Evolutionary conservation across 495 filamentous ascomycete genomes (phyloP), one percentile per base, ranked within the genome.

Genomic region (Xylaria scruposa): DNA sequence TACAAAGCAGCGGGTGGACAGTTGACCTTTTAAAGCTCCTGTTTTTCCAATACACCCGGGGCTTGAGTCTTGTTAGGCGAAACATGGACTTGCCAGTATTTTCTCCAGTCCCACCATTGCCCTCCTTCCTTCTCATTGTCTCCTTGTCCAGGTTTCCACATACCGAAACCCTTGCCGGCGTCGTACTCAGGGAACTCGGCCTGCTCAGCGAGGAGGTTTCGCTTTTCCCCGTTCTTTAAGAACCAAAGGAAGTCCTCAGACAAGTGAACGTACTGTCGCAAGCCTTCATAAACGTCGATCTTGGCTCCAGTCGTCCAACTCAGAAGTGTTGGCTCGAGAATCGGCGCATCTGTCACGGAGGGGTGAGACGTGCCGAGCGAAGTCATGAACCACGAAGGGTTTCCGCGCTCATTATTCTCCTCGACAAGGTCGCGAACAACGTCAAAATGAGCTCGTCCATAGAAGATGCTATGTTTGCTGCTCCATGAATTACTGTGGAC

Each of bases 401-500:
- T 76, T 0, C 79, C 79, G 17, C 82, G 72, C 49, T 65, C 26
- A 29, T 76, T 78, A 51, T 80, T 81, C n/a, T 78, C 79, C 47
- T 78, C 76, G 13, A 83, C 84, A 21, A 88, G 72, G 19, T 84
- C 79, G 68, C 76, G 77, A 19, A 89, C 86, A 3, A 83, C 83
- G 36, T 85, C 83, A 58, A 88, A 88, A 72, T 88, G 86, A 24
- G 85, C 78, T 24, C 83, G 81, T 42, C 82, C 85, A 74, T 87
- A 84, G 70, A 88, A 87, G 17, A 83, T 40, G 59, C 80, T 82
- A 38, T 73, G 69, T 31, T 80, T 78, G 61, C 80, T 81, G 38
- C 82, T 86, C 87, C 87, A 89, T 36, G 83, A 83, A 54, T 85
- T 82, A 56, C 84, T 86, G 68, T 88, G 82, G 38, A 87, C 75